phyloP scores from a whole-genome alignment of 768 basidiomycete genomes.

The Trametes gibbosa region DNA sequence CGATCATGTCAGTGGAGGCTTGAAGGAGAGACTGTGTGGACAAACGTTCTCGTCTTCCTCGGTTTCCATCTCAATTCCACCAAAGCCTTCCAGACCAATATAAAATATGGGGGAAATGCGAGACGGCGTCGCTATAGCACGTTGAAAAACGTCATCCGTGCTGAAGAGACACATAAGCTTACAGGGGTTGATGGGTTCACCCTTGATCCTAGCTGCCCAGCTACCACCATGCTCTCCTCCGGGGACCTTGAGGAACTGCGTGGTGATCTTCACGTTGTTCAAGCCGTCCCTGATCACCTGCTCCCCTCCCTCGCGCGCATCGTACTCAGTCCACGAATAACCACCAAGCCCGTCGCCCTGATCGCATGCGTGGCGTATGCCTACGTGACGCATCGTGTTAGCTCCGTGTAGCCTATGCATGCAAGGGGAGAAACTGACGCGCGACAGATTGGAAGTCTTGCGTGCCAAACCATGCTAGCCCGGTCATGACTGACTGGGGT shows the following conservation, averaged over 20 bases:
- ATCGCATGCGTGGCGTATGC: constrained; percentile 83
- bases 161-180: constrained; percentile 17
- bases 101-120: constrained; percentile 83
- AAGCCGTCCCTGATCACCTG: constrained; percentile 77
- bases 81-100: constrained; percentile 83
- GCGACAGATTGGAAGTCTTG: constrained; percentile 73
- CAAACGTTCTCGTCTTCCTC: constrained; percentile 72
- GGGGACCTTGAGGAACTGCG: constrained; percentile 82
- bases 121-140: constrained; percentile 43
- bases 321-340: constrained; percentile 89
- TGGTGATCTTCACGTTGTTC: constrained; percentile 85
- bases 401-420: not conserved
- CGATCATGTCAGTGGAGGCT: no score
- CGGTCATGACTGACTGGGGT: constrained; percentile 89
- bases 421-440: constrained; percentile 42
- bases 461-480: constrained; percentile 92
- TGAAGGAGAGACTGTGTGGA: constrained; percentile 4
- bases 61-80: constrained; percentile 76
- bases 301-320: constrained; percentile 80
- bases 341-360: constrained; percentile 77
- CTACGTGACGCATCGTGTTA: constrained; percentile 35
- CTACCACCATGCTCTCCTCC: constrained; percentile 82
- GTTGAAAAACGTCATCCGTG: not conserved
- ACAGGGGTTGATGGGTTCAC: constrained; percentile 73
- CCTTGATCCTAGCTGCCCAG: constrained; percentile 85